A percentile compares a stretch with the other conserved stretches of the same genome.
Conservation (phyloP, 441 rosid species). For the Rhodomyrtus psidioides region DNA sequence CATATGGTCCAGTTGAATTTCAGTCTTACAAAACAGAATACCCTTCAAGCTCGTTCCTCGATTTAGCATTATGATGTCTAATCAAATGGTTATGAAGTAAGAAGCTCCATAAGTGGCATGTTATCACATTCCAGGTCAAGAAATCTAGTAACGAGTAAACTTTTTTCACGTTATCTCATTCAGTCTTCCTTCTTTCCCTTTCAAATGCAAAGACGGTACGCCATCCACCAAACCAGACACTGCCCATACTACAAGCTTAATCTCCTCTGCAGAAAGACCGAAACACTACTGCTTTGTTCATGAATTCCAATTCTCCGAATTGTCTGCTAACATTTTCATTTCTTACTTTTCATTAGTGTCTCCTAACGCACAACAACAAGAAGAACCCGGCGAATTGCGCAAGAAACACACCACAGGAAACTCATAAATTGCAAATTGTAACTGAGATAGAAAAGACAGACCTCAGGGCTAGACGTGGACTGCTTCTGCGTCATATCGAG, state of each 20-base stretch:
- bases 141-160: not conserved
- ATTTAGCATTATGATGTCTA: not conserved
- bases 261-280: not conserved
- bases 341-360: not conserved
- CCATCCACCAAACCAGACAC: not conserved
- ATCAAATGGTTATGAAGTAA: not conserved
- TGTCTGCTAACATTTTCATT: not conserved
- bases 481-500: slow-evolving; percentile 61
- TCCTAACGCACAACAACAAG: not conserved
- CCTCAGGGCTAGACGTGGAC: slow-evolving; percentile 67
- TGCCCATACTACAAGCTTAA: not conserved
- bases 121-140: no score
- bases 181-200: not conserved
- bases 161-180: not conserved
- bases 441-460: slow-evolving; percentile 4
- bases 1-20: not conserved
- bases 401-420: not conserved
- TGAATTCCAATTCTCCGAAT: not conserved
- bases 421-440: not conserved
- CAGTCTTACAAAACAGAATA: not conserved
- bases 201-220: not conserved
- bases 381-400: not conserved
- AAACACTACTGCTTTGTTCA: not conserved
- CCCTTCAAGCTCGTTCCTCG: rapidly evolving
- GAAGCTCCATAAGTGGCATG: no score